Base-by-base conservation (phyloP, 2,329 filamentous ascomycete species). In the Aspergillus sp. region DNA sequence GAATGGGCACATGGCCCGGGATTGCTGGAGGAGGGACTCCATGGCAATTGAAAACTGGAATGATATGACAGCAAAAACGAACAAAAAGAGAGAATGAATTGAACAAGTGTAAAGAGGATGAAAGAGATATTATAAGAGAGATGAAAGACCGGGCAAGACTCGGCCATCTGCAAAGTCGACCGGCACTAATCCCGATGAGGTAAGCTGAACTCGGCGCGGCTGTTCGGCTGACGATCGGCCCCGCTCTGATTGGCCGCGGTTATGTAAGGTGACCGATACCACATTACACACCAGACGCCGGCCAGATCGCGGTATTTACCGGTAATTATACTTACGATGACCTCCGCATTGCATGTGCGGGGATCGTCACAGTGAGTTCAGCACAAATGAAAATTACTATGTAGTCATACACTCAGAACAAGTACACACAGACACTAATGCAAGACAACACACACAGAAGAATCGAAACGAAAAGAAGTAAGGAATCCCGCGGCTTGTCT, bases 1-100 rank as follows among this genome's bases (percentile, higher is more conserved):
- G 75, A 98, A 98, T 48, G 93, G 93, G 75, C 93, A 98, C 84
- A 98, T 86, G 67, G 87, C 83, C 79, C 90, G 90, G 69, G 90
- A 96, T 74, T 97, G 90, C 71, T 89, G 89, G 63, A 97, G 83
- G 61, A 96, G 84, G 63, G 88, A 81, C 79, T 98, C 93, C 93
- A 98, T 98, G 47, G 38, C 22, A 38, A 23, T 35, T 47, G 15
- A 5, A 38, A 38, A 12, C 4, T 7, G 20, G 43, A 47, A 13
- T 17, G 20, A 44, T 38, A 32, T 33, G n/a, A 6, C 5, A 12
- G 20, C 25, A 15, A 25, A 23, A 37, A 17, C 30, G 42, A 30
- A 38, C 20, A 20, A 33, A 41, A 39, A 46, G 48, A 9, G 48
- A 9, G 35, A 20, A 32, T 19, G 13, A 35, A 41, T 37, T 17